Conservation (phyloP, 495 filamentous ascomycete genomes). For the Neurospora discreta region DNA sequence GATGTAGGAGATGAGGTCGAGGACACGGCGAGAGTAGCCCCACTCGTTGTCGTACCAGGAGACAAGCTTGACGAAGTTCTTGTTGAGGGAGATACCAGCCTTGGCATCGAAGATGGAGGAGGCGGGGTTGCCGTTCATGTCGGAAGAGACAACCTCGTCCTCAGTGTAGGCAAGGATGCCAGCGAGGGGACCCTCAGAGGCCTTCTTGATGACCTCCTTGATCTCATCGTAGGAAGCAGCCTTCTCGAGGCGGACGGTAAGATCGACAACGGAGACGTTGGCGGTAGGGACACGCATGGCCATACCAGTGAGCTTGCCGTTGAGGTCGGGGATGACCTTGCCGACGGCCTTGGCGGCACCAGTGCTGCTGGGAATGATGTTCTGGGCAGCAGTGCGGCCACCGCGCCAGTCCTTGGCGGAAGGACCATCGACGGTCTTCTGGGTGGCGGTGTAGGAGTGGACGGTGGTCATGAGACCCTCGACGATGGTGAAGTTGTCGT, state of each 20-base stretch:
- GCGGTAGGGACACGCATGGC: slow-evolving; percentile 95
- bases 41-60: slow-evolving; percentile 86
- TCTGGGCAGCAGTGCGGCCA: slow-evolving; percentile 95
- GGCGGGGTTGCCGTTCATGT: slow-evolving; percentile 80
- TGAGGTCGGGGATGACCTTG: slow-evolving; percentile 94
- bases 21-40: slow-evolving; percentile 97
- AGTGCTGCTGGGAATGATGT: slow-evolving; percentile 99
- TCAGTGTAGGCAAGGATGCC: slow-evolving; percentile 91
- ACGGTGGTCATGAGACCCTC: slow-evolving; percentile 99
- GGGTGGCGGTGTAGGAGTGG: slow-evolving; percentile 99
- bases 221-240: slow-evolving; percentile 81
- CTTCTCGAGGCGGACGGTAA: slow-evolving; percentile 92
- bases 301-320: slow-evolving; percentile 99
- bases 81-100: slow-evolving; percentile 96
- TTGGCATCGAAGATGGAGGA: slow-evolving; percentile 99
- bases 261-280: slow-evolving; percentile 98
- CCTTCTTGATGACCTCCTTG: slow-evolving; percentile 84
- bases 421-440: slow-evolving; percentile 98
- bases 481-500: slow-evolving; percentile 94
- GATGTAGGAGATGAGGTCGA: slow-evolving; percentile 90
- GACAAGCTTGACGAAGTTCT: slow-evolving; percentile 97
- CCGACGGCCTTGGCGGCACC: slow-evolving; percentile 99
- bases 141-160: slow-evolving; percentile 90
- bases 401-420: slow-evolving; percentile 99
- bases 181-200: slow-evolving; percentile 64